A percentile compares a stretch with the other conserved stretches of the same genome.
Conservation (phyloP, 257 asterid species). For the Penstemon eatonii region DNA sequence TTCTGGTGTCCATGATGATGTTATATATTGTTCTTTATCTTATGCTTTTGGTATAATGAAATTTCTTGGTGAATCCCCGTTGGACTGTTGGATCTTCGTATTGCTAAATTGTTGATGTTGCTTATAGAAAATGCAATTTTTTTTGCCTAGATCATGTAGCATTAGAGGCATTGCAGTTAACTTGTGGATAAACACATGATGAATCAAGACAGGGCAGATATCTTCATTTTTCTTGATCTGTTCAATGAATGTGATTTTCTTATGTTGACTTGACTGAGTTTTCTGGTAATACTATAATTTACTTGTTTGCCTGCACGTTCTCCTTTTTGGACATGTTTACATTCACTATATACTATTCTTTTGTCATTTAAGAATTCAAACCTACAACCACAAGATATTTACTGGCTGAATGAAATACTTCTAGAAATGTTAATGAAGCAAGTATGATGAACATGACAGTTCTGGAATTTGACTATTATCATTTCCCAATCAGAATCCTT, state of each 20-base stretch:
- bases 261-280: background rate
- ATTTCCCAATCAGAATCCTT: too few species aligned
- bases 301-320: slow-evolving; percentile 25
- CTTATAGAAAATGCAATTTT: background rate
- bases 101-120: background rate
- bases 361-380: background rate
- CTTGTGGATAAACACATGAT: background rate
- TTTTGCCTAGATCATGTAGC: background rate
- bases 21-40: slow-evolving; percentile 16
- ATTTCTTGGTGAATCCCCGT: slow-evolving; percentile 22
- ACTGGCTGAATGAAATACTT: background rate
- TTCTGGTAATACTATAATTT: background rate
- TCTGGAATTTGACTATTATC: too few species aligned
- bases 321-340: slow-evolving; percentile 4
- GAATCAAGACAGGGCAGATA: background rate
- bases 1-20: slow-evolving; percentile 25
- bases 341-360: slow-evolving; percentile 1
- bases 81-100: background rate
- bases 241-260: background rate
- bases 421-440: background rate
- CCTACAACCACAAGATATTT: slow-evolving; percentile 4
- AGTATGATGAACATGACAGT: too few species aligned
- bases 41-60: slow-evolving; percentile 24
- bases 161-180: slow-evolving; percentile 5
- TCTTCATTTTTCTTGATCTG: background rate